A percentile compares a stretch with the other conserved stretches of the same genome.
phyloP scores from a whole-genome alignment of 2,329 filamentous ascomycete species.

The Epichloe aotearoae region DNA sequence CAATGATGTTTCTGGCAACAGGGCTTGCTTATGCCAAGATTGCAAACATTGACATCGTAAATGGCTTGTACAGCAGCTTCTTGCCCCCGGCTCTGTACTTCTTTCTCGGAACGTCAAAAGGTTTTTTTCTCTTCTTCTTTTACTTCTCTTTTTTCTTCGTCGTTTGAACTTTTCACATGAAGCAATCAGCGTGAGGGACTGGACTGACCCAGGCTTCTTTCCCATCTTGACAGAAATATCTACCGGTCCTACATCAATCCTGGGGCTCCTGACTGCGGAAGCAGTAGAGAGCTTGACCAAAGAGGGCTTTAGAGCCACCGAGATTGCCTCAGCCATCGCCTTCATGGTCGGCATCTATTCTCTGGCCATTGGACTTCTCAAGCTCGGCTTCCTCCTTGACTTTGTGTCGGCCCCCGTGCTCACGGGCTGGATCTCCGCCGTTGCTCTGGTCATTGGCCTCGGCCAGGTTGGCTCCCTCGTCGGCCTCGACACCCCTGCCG shows the following conservation, averaged over 20 bases:
- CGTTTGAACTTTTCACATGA: background rate
- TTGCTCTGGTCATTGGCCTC: slow-evolving; percentile 51
- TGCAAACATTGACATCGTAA: slow-evolving; percentile 46
- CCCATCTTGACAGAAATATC: slow-evolving; percentile 35
- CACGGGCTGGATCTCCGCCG: slow-evolving; percentile 52
- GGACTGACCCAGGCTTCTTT: background rate
- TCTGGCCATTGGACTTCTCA: slow-evolving; percentile 45
- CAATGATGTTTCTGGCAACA: background rate
- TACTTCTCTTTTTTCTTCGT: too few species aligned
- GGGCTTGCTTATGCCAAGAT: slow-evolving; percentile 50
- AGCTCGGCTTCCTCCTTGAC: slow-evolving; percentile 51
- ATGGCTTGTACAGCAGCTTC: slow-evolving; percentile 48
- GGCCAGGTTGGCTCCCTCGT: slow-evolving; percentile 51
- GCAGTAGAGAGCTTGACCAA: slow-evolving; percentile 38
- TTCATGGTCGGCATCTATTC: slow-evolving; percentile 50
- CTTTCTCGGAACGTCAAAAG: slow-evolving; percentile 49
- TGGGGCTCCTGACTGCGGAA: slow-evolving; percentile 49
- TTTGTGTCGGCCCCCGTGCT: slow-evolving; percentile 53
- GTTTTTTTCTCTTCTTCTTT: slow-evolving; percentile 16
- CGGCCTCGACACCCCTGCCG: slow-evolving; percentile 38
- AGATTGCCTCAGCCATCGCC: slow-evolving; percentile 47
- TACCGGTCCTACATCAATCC: slow-evolving; percentile 49
- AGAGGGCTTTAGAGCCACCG: slow-evolving; percentile 37
- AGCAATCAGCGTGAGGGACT: background rate
- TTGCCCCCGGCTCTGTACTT: slow-evolving; percentile 42